Conservation (phyloP, 805 yeast genomes). For the Cyberlindnera sargentensis region DNA sequence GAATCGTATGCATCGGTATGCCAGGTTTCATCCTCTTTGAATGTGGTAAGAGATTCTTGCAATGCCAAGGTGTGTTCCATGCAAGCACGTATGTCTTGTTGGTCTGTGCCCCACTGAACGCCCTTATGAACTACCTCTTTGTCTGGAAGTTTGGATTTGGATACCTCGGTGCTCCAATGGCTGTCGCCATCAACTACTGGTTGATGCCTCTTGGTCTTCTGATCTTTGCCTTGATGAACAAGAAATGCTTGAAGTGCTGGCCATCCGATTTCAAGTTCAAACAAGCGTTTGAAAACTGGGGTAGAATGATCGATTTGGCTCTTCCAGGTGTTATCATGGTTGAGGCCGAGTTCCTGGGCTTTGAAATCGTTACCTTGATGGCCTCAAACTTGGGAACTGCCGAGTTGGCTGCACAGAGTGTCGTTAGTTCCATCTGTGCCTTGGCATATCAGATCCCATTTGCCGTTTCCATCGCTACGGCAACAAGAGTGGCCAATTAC, state of each 20-base stretch:
- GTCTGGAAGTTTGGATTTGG: constrained; percentile 82
- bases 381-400: constrained; percentile 65
- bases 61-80: constrained; percentile 81
- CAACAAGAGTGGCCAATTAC: constrained; percentile 67
- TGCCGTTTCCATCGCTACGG: constrained; percentile 60
- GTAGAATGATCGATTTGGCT: constrained; percentile 46
- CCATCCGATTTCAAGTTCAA: constrained; percentile 27
- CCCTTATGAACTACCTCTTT: constrained; percentile 56
- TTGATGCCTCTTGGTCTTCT: constrained; percentile 35
- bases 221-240: constrained; percentile 32
- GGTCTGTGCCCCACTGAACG: constrained; percentile 66
- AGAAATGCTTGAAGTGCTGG: constrained; percentile 59
- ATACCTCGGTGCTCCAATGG: constrained; percentile 74
- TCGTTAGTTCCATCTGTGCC: constrained; percentile 58
- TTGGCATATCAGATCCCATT: constrained; percentile 66
- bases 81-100: constrained; percentile 68
- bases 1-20: constrained; percentile 54
- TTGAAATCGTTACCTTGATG: constrained; percentile 62
- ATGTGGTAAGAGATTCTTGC: constrained; percentile 75
- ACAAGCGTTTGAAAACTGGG: constrained; percentile 45
- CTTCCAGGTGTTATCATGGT: constrained; percentile 69
- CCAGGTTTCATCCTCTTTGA: constrained; percentile 79
- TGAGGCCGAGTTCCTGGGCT: constrained; percentile 70
- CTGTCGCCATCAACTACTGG: constrained; percentile 70
- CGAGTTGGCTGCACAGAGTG: constrained; percentile 67